A percentile compares a stretch with the other conserved stretches of the same genome.
Evolutionary conservation across 2,329 filamentous ascomycete species (phyloP).

Genomic region (Tolypocladium ovalisporum): DNA sequence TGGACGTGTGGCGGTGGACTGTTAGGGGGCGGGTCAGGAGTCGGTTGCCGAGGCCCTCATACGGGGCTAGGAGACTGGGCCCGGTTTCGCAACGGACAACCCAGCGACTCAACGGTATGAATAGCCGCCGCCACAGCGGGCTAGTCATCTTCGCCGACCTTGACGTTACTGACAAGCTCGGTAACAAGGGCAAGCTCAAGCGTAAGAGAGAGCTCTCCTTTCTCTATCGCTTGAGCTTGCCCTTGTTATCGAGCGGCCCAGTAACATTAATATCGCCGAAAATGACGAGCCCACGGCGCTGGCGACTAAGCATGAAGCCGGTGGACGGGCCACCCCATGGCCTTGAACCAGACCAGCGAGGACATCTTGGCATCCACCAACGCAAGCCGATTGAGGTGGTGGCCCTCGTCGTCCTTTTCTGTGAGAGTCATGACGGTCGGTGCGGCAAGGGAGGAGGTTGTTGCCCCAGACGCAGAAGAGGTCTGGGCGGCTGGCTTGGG

Average conservation of each 20-base stretch:
- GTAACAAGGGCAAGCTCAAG: not conserved
- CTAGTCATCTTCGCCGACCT: constrained; percentile 11
- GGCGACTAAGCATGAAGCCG: constrained; percentile 10
- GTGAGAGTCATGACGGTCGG: constrained; percentile 1
- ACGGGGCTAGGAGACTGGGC: too few species aligned
- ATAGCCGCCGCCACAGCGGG: constrained; percentile 7
- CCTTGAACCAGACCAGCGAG: constrained; percentile 5
- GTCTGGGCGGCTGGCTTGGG: constrained; percentile 9
- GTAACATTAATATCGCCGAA: constrained; percentile 9
- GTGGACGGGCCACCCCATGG: constrained; percentile 6
- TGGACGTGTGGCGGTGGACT: too few species aligned
- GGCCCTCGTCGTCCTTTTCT: not conserved
- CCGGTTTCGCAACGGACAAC: too few species aligned
- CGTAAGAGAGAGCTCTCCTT: too few species aligned
- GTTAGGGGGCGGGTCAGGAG: too few species aligned
- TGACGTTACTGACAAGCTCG: not conserved
- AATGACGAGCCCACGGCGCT: constrained; percentile 7
- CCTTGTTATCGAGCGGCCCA: not conserved
- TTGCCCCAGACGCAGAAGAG: constrained; percentile 13
- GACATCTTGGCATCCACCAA: constrained; percentile 4
- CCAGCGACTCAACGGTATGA: too few species aligned
- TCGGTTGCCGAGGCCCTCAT: too few species aligned
- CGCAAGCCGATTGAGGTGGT: constrained; percentile 4
- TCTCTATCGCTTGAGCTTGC: not conserved
- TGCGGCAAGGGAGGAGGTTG: constrained; percentile 7